Evolutionary conservation across 768 basidiomycete genomes (phyloP).

Genomic region (Cystobasidium onofrii): DNA sequence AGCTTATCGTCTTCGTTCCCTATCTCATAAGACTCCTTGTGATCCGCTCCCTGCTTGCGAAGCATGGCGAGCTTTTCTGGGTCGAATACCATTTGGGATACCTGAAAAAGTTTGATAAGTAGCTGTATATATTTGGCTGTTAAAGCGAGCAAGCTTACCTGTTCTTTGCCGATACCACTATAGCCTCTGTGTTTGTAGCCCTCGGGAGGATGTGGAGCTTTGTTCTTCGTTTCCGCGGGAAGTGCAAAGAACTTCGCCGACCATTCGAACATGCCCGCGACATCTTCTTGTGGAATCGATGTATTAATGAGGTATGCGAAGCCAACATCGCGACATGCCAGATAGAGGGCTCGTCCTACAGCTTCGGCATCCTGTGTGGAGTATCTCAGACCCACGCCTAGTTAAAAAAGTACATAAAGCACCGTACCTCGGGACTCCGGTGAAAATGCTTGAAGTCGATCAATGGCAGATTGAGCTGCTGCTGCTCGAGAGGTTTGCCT

Average conservation of each 20-base stretch:
- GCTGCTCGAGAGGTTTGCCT: conserved; percentile 1
- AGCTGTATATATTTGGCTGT: no score
- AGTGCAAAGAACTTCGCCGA: conserved; percentile 38
- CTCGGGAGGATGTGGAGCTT: conserved; percentile 39
- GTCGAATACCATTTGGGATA: conserved; percentile 23
- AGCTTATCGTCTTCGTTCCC: conserved; percentile 25
- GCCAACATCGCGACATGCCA: conserved; percentile 41
- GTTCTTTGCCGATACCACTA: conserved; percentile 40
- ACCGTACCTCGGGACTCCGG: background rate
- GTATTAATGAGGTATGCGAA: conserved; percentile 41
- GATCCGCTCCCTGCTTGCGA: conserved; percentile 35
- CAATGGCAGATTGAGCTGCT: background rate
- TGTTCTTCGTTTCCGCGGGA: conserved; percentile 39
- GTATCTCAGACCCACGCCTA: background rate
- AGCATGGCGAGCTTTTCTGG: conserved; percentile 27
- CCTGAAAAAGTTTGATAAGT: conserved; percentile 13
- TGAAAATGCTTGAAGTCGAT: conserved; percentile 2
- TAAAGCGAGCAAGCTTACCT: conserved; percentile 24
- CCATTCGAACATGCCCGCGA: conserved; percentile 39
- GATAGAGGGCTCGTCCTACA: conserved; percentile 36
- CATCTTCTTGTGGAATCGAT: conserved; percentile 33
- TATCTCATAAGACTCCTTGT: conserved; percentile 34
- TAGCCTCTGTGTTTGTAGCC: conserved; percentile 34
- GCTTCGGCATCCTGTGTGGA: conserved; percentile 10
- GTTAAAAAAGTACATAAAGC: background rate